Base-by-base conservation (phyloP, 1,139 yeast species). In the Candida pseudoviswanathii region DNA sequence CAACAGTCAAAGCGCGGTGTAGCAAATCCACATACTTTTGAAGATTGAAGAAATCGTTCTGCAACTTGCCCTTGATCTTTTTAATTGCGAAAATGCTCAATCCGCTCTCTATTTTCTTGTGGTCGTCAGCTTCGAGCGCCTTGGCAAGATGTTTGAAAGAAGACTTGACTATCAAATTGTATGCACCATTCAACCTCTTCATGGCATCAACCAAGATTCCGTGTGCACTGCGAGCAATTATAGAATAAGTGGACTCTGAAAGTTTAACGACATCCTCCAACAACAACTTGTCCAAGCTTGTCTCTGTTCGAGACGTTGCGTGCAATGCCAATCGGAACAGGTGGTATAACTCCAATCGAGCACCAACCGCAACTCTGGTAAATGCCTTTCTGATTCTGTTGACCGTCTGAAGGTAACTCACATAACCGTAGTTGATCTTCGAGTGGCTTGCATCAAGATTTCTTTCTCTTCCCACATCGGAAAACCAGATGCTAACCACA, bases 381-480 rank as follows among this genome's bases (percentile, higher is more conserved):
- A 76, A 87, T 1, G 96, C 94, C 54, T 87, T 86, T 21, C 83
- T 73, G 21, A 85, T 63, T 40, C 77, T 66, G 42, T 77, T 75
- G 29, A 81, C 67, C 21, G 69, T 70, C 49, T 78, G 80, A 31
- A 70, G 63, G 9, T 66, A 61, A 39, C 67, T 66, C 48, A 68
- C 61, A 57, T 73, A 68, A 22, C 68, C 68, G 61, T 68, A 70
- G 55, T 66, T 69, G 36, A 75, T 63, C 42, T 65, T 67, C 0
- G 78, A 71, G 52, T 74, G 76, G 53, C 85, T 82, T 9, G 80
- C 70, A 47, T 80, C 86, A 46, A 86, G 80, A 1, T 86, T 71
- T 10, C 88, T 73, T 58, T 89, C 96, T 54, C 82, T 77, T 1
- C 96, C 96, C 27, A 88, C 87, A 63, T 91, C 96, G 16, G 89